Base-by-base conservation (phyloP, 2,329 filamentous ascomycete genomes). In the Trichoderma polysporum region DNA sequence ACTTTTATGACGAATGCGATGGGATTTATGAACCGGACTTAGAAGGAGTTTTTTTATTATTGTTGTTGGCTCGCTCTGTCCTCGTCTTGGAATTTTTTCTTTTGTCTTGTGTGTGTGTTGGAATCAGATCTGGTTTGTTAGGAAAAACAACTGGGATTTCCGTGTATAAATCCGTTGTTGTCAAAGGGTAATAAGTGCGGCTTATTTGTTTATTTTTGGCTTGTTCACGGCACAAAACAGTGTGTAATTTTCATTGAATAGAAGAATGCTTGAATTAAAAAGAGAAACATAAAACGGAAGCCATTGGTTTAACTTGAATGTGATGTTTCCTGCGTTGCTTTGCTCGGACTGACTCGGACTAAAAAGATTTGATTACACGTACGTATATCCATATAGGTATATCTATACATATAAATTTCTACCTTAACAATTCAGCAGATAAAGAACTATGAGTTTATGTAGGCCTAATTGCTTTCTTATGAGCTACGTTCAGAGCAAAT, bases 21-120 rank as follows among this genome's bases (percentile, higher is more conserved):
- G 61, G 61, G 29, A 47, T 64, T 61, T 35, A 64, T 47, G 61
- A 64, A 64, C 61, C 25, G 61, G 61, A 37, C 37, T 39, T 64
- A 64, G 61, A 64, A 45, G 50, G 61, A 45, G 61, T 64, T 62
- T 62, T 62, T 4, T 41, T 31, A 39, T 53, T 19, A 37, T 19
- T n/a, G 8, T 33, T 59, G 2, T 25, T 60, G 15, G 33, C n/a
- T 64, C 4, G 3, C 19, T 45, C 19, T 33, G 17, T 33, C n/a
- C 37, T 54, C 33, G 12, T 54, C 25, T 63, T 5, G 7, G 22
- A 33, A 9, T 54, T 47, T 31, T 35, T 47, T 47, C n/a, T 2
- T 56, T 39, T 56, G 49, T 47, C 35, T 56, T 35, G 41, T 25
- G 15, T 50, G 19, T 37, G 25, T 49, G 25, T 63, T 50, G 33